Evolutionary conservation across 1,284 basidiomycete species (phyloP), one percentile per base, ranked within the genome.

Genomic region (Microbotryomycetes sp.): DNA sequence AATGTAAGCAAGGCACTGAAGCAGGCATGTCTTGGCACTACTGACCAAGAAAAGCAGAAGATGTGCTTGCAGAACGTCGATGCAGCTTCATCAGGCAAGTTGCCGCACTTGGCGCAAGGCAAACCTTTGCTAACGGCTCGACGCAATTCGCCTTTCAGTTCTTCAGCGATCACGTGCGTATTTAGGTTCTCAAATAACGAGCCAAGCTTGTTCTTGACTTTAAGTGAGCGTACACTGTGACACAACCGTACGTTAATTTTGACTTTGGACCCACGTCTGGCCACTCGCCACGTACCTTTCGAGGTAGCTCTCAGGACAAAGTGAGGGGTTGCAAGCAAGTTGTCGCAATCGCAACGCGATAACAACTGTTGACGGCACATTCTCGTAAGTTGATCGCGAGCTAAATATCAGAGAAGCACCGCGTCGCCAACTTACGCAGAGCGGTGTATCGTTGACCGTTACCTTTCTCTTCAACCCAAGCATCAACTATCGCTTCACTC

Each of bases 331-430:
- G 23, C 92, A 81, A 25, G 83, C 87, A 16, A 93, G 78, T 76
- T 94, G 92, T 19, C 92, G 84, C 77, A 94, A 80, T 32, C 92
- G 84, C 2, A 90, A 92, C 22, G 94, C 80, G 7, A 63, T 59
- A 32, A 83, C 91, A 83, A 64, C 87, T 86, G 32, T 90, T 76
- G 83, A 67, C 86, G 87, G 36, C 67, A 64, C 1, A 69, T 66
- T 2, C 82, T 82, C 71, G 84, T 83, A 1, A 83, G 62, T 19
- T 60, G 25, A 2, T 22, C 23, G 12, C 4, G 45, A 47, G 42
- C n/a, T 49, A 67, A 16, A 49, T 4, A n/a, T 22, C 60, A 71
- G 65, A 50, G 70, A 72, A 80, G 81, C 71, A 29, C 79, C 72
- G 48, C 74, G 45, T 77, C 75, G 47, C 76, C 78, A 46, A 63